Evolutionary conservation across 1,284 basidiomycete species (phyloP).

Genomic region (Sutorius eximius): DNA sequence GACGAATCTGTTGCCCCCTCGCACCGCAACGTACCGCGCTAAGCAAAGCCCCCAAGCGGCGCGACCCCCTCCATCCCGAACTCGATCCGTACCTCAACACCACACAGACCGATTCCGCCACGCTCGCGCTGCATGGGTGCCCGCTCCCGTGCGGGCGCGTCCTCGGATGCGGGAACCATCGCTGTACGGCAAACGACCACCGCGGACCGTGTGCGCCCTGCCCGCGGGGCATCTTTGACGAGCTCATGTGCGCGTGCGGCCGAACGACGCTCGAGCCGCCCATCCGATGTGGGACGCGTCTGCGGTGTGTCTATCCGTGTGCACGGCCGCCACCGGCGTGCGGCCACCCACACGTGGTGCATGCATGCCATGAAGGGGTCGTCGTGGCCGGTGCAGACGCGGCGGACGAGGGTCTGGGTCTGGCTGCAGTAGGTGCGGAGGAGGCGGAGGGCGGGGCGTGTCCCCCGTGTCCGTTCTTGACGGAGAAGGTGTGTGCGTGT

Average conservation of each 20-base stretch:
- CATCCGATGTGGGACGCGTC: constrained; percentile 74
- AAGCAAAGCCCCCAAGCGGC: constrained; percentile 55
- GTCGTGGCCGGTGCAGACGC: constrained; percentile 29
- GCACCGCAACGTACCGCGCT: constrained; percentile 62
- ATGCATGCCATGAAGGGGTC: constrained; percentile 71
- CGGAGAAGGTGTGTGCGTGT: constrained; percentile 80
- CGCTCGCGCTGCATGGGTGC: constrained; percentile 74
- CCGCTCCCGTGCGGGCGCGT: constrained; percentile 74
- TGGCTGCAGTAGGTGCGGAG: background rate
- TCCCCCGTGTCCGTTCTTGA: constrained; percentile 83
- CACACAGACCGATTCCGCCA: constrained; percentile 49
- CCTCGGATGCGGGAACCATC: constrained; percentile 74
- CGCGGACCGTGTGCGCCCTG: constrained; percentile 79
- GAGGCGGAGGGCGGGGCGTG: constrained; percentile 46
- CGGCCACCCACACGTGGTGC: constrained; percentile 75
- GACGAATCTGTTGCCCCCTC: constrained; percentile 82
- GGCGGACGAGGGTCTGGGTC: constrained; percentile 23
- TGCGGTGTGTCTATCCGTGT: constrained; percentile 80
- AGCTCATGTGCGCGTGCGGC: constrained; percentile 83
- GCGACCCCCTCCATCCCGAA: constrained; percentile 25
- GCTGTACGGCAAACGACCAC: constrained; percentile 79
- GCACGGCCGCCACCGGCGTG: constrained; percentile 68
- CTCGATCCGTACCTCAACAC: constrained; percentile 22
- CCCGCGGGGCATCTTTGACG: constrained; percentile 85
- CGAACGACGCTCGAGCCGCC: constrained; percentile 69